Conservation (phyloP, 805 yeast species). For the Hanseniaspora valbyensis region DNA sequence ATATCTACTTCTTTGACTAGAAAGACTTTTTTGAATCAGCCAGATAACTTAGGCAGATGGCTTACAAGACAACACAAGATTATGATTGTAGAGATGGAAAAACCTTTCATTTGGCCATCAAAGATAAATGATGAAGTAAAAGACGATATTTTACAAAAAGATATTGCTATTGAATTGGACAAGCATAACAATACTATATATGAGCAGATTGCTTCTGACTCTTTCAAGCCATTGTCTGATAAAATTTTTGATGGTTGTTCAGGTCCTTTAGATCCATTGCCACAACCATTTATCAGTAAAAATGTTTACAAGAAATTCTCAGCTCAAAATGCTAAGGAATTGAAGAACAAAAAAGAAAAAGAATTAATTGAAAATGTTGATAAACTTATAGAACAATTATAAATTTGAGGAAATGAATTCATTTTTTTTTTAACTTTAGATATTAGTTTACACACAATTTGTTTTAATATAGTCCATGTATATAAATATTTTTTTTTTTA, state of each 20-base stretch:
- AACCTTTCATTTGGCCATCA: constrained; percentile 90
- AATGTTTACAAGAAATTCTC: constrained; percentile 3
- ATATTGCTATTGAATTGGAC: not conserved
- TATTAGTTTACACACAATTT: not conserved
- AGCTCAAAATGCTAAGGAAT: not conserved
- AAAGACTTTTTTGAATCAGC: constrained; percentile 28
- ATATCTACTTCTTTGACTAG: constrained; percentile 74
- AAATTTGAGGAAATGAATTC: not conserved
- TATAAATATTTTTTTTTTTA: not conserved
- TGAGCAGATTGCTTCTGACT: constrained; percentile 48
- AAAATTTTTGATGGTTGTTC: constrained; percentile 61
- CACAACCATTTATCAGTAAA: constrained; percentile 54
- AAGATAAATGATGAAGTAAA: constrained; percentile 33
- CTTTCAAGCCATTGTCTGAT: constrained; percentile 42
- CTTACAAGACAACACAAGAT: constrained; percentile 55
- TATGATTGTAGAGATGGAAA: constrained; percentile 93
- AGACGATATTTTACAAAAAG: constrained; percentile 16
- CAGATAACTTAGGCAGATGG: constrained; percentile 4
- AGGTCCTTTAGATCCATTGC: constrained; percentile 48
- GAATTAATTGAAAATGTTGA: not conserved
- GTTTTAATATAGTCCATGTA: not conserved
- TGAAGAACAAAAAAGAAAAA: not conserved
- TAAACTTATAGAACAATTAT: not conserved
- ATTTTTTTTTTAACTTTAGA: not conserved
- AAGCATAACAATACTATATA: not conserved